Percentiles rank a stretch among this genome's conserved stretches.
These are phyloP conservation scores for Pseudocercospora vitis DNA, from an alignment of 2,329 filamentous ascomycete genomes.

Conservation along the genomic window DNA sequence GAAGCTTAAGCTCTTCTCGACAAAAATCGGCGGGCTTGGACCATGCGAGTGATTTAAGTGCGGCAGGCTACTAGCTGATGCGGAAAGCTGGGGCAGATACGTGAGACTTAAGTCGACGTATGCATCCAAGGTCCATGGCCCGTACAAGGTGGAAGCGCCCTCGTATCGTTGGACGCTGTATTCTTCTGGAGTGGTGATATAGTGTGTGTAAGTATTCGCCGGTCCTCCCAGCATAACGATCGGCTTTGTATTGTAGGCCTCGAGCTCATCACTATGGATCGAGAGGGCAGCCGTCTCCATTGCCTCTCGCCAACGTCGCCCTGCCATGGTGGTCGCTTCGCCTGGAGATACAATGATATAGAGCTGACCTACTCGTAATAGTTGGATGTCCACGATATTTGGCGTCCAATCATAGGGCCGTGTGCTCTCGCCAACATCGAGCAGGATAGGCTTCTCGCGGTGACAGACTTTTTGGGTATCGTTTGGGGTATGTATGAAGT, in stretches of 20 bases:
- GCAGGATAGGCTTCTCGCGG: slow-evolving; percentile 75
- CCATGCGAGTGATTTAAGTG: slow-evolving; percentile 44
- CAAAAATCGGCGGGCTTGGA: slow-evolving; percentile 73
- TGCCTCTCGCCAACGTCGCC: slow-evolving; percentile 78
- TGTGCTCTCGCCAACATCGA: slow-evolving; percentile 81
- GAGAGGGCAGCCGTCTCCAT: slow-evolving; percentile 54
- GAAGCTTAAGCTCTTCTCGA: slow-evolving; percentile 72
- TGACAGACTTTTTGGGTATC: slow-evolving; percentile 74
- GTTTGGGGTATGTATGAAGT: slow-evolving; percentile 68
- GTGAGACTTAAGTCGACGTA: slow-evolving; percentile 84
- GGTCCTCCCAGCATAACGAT: slow-evolving; percentile 85
- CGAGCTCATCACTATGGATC: slow-evolving; percentile 30
- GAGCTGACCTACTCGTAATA: slow-evolving; percentile 79
- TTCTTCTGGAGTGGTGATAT: slow-evolving; percentile 76
- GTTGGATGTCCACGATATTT: slow-evolving; percentile 87
- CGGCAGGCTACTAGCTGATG: slow-evolving; percentile 39
- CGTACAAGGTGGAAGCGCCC: slow-evolving; percentile 88
- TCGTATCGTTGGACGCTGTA: slow-evolving; percentile 87
- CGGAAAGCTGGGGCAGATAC: slow-evolving; percentile 66
- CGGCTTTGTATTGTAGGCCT: slow-evolving; percentile 52
- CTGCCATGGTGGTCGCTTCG: slow-evolving; percentile 90
- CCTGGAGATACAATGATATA: slow-evolving; percentile 81
- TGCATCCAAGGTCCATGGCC: slow-evolving; percentile 76
- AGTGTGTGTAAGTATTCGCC: slow-evolving; percentile 87
- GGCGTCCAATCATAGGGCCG: slow-evolving; percentile 83